Percentiles rank a stretch among this genome's conserved stretches.
Evolutionary conservation across 139 green algal species (phyloP).

Genomic region (Chlorella ohadii): DNA sequence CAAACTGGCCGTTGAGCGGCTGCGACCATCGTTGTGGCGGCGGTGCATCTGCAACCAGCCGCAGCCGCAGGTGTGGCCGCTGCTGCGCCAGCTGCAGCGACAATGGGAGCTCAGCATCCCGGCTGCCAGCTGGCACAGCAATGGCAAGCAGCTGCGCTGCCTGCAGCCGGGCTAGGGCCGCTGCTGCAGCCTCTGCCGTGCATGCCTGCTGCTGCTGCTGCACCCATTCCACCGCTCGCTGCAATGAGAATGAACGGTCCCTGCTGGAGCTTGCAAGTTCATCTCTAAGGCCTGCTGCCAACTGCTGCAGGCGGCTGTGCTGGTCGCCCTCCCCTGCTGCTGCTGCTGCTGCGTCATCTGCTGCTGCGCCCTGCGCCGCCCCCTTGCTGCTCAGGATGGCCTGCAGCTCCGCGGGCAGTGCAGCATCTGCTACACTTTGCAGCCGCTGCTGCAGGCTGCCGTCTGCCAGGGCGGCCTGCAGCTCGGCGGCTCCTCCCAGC

Average conservation of each 20-base stretch:
- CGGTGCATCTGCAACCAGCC: conserved; percentile 32
- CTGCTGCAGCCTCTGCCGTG: background rate
- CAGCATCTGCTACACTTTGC: background rate
- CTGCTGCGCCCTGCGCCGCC: background rate
- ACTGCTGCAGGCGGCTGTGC: background rate
- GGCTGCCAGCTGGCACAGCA: background rate
- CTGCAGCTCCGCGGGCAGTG: conserved; percentile 18
- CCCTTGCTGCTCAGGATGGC: background rate
- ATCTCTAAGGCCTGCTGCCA: background rate
- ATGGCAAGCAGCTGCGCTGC: conserved; percentile 35
- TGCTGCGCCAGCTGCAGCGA: background rate
- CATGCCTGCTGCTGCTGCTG: background rate
- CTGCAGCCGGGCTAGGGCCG: conserved; percentile 38
- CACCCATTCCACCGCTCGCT: conserved; percentile 40
- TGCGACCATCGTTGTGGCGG: conserved; percentile 38
- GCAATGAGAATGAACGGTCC: conserved; percentile 20
- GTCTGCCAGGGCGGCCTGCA: conserved; percentile 47
- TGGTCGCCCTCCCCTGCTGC: background rate
- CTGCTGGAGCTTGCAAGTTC: background rate
- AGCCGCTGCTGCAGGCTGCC: conserved; percentile 55
- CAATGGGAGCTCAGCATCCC: background rate
- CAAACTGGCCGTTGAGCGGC: conserved; percentile 66
- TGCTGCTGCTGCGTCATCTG: background rate
- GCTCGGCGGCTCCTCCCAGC: conserved; percentile 81
- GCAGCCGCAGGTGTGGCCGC: background rate